Conservation (phyloP, 2,329 filamentous ascomycete species). For the Pestalotiopsis sp. region DNA sequence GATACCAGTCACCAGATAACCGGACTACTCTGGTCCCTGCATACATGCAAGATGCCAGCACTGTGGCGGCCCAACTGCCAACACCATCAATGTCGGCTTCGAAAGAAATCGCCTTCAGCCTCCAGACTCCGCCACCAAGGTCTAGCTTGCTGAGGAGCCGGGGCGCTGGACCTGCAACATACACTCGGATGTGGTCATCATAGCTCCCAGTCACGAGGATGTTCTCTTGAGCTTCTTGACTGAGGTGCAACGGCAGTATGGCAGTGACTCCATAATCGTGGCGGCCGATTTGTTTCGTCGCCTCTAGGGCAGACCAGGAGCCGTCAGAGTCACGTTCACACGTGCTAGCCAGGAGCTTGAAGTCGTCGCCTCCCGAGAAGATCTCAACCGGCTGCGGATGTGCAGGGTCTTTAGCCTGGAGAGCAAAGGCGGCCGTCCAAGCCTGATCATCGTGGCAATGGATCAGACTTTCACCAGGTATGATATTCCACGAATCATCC, state of each 20-base stretch:
- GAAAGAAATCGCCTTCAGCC: constrained; percentile 65
- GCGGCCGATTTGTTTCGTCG: constrained; percentile 60
- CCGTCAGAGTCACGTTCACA: constrained; percentile 27
- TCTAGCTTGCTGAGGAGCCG: constrained; percentile 65
- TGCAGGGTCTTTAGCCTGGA: constrained; percentile 34
- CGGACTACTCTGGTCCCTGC: constrained; percentile 74
- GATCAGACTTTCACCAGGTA: constrained; percentile 38
- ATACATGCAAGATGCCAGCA: constrained; percentile 95
- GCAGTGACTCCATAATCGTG: constrained; percentile 70
- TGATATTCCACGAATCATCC: constrained; percentile 43
- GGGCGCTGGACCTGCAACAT: constrained; percentile 40
- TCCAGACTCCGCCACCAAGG: constrained; percentile 85
- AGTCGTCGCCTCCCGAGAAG: constrained; percentile 79
- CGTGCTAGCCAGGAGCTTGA: constrained; percentile 54
- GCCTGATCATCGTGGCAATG: constrained; percentile 66
- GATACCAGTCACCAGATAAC: constrained; percentile 37
- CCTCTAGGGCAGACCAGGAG: constrained; percentile 44
- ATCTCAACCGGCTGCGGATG: constrained; percentile 28
- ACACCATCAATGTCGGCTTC: constrained; percentile 21
- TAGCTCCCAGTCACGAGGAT: constrained; percentile 87
- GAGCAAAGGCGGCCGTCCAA: constrained; percentile 71
- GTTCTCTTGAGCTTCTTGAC: constrained; percentile 45
- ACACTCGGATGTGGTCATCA: constrained; percentile 79
- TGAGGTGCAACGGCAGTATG: constrained; percentile 69
- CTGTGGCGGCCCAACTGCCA: constrained; percentile 36